Base-by-base conservation (phyloP, 1,139 yeast species). In the Keqinozyma sinolaborantium region DNA sequence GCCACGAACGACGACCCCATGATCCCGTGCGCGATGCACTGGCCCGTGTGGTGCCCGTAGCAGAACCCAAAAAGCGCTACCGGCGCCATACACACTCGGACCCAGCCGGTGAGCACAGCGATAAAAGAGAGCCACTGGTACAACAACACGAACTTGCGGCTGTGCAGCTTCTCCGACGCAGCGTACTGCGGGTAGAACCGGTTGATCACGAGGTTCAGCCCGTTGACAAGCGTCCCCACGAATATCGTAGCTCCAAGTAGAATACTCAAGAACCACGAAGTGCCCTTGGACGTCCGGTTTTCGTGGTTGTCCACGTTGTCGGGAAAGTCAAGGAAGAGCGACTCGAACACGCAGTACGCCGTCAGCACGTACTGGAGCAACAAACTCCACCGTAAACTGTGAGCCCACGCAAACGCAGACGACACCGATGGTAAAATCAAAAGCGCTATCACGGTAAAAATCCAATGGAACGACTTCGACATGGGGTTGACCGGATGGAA, bases 11-110 rank as follows among this genome's bases (percentile, higher is more conserved):
- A 82, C 14, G 87, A 73, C 1, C 97, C 97, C 97, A 90, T 90
- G 40, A 90, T 85, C 5, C 96, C 97, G 55, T 90, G 97, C 0
- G 97, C 97, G 29, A 88, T 73, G 55, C 97, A 90, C 59, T 90
- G 97, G 13, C 97, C 97, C 2, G 47, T 90, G 66, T 63, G 87
- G 76, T 36, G 64, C 54, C 49, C 79, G 77, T 58, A 87, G 77
- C 73, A 69, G 40, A 88, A 90, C 1, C 95, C 96, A 42, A 87
- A 77, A 41, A 88, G 56, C 1, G 95, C 83, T 30, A 86, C 79
- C 4, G 92, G 88, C 0, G 95, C 94, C 60, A 90, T 61, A 33
- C 88, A 80, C 23, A 77, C 73, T 43, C 87, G 80, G 6, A 88
- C 82, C 75, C 61, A 77, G 1, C 87, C 90, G 3, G 77, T 66